Evolutionary conservation across 305 asterid genomes (phyloP).

Genomic region (Fraxinus nigra): DNA sequence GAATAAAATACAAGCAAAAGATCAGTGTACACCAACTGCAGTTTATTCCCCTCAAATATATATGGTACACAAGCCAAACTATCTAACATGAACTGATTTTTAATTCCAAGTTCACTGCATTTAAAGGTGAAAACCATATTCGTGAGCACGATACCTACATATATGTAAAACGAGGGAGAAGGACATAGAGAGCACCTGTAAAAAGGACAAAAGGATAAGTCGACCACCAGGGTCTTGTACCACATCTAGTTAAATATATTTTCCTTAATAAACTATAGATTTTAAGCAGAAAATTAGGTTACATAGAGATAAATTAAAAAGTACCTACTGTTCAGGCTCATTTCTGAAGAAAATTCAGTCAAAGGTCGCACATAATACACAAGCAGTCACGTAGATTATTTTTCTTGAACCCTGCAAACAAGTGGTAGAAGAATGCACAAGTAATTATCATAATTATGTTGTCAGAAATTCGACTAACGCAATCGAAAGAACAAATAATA

Average conservation of each 20-base stretch:
- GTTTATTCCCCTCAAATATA: background rate
- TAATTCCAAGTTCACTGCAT: background rate
- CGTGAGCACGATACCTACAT: background rate
- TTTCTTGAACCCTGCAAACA: conserved; percentile 78
- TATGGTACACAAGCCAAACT: background rate
- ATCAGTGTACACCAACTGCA: background rate
- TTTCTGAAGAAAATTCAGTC: conserved; percentile 32
- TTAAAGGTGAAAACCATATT: background rate
- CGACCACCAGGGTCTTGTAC: conserved; percentile 65
- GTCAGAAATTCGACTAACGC: no score
- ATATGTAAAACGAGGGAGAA: background rate
- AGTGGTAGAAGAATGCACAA: conserved; percentile 19
- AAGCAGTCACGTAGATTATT: conserved; percentile 57
- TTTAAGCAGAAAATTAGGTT: conserved; percentile 2
- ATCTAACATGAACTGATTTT: background rate
- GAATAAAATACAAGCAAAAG: background rate
- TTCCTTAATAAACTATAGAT: conserved; percentile 8
- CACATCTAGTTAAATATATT: conserved; percentile 20
- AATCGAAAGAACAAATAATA: no score
- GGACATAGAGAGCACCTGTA: conserved; percentile 49
- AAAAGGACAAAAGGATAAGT: conserved; percentile 53
- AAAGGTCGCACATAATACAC: conserved; percentile 40
- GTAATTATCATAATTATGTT: background rate
- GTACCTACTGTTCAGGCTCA: conserved; percentile 39
- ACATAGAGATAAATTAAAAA: conserved; percentile 1